A percentile compares a stretch with the other conserved stretches of the same genome.
Conservation (phyloP, 257 asterid genomes). For the Solanum appendiculatum region DNA sequence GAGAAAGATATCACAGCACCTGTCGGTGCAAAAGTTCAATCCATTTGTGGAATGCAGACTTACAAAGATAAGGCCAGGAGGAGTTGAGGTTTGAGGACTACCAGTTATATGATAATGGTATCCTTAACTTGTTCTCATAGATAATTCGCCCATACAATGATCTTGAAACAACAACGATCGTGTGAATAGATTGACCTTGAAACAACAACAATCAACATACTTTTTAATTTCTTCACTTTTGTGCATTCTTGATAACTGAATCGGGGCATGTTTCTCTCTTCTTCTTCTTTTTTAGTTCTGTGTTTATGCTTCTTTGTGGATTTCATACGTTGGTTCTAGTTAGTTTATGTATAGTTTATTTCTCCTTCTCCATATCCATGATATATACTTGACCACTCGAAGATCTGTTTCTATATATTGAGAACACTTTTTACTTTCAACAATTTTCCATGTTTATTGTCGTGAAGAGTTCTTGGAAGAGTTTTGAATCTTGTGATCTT, state of each 20-base stretch:
- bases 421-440: too few species aligned
- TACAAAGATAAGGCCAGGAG: slow-evolving; percentile 64
- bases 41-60: slow-evolving; percentile 23
- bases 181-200: too few species aligned
- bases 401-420: too few species aligned
- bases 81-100: not conserved
- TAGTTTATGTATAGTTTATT: not conserved
- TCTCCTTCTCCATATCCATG: not conserved
- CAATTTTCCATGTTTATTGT: too few species aligned
- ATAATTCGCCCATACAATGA: too few species aligned
- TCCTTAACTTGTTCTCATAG: not conserved
- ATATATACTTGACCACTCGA: too few species aligned
- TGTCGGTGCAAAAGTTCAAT: slow-evolving; percentile 19
- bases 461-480: too few species aligned
- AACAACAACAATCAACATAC: too few species aligned
- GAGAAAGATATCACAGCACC: slow-evolving; percentile 32
- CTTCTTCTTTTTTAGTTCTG: too few species aligned
- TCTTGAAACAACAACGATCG: too few species aligned
- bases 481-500: too few species aligned
- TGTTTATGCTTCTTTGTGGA: not conserved
- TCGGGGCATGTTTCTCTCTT: too few species aligned
- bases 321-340: not conserved
- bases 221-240: not conserved
- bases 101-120: slow-evolving; percentile 21
- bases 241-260: not conserved